These are phyloP conservation scores for Lodderomyces oxycetoniae DNA, from an alignment of 1,139 yeast genomes.

Conservation along the genomic window DNA sequence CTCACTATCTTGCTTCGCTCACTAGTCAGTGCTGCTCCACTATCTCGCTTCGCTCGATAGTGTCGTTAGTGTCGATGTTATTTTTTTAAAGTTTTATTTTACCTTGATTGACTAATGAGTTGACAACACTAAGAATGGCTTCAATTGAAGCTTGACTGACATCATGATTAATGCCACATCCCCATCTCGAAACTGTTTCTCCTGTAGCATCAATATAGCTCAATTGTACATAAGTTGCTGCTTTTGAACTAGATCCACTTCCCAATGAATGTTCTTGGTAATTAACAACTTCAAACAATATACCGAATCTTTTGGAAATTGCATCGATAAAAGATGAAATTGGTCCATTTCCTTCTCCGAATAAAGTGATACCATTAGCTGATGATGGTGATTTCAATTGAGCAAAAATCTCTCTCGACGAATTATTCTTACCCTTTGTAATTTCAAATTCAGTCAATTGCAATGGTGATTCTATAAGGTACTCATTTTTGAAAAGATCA, in stretches of 20 bases:
- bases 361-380: slow-evolving; percentile 19
- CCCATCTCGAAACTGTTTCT: slow-evolving; percentile 34
- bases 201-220: slow-evolving; percentile 26
- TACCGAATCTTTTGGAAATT: slow-evolving; percentile 29
- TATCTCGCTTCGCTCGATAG: too few species aligned
- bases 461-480: slow-evolving; percentile 24
- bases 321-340: slow-evolving; percentile 46
- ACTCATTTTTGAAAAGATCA: slow-evolving; percentile 34
- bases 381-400: slow-evolving; percentile 13
- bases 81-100: neutral
- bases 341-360: slow-evolving; percentile 46
- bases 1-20: too few species aligned
- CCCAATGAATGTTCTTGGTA: slow-evolving; percentile 45
- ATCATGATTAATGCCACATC: slow-evolving; percentile 44
- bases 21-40: too few species aligned
- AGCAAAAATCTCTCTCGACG: slow-evolving; percentile 30
- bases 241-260: slow-evolving; percentile 39
- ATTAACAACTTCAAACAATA: slow-evolving; percentile 37
- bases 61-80: neutral
- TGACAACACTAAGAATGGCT: slow-evolving; percentile 42
- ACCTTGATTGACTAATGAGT: slow-evolving; percentile 21
- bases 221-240: slow-evolving; percentile 45
- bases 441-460: slow-evolving; percentile 34
- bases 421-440: slow-evolving; percentile 20
- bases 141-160: slow-evolving; percentile 46